Evolutionary conservation across 192 early-diverging fungal genomes (phyloP), one percentile per base, ranked within the genome.

Genomic region (Piromyces sp.): DNA sequence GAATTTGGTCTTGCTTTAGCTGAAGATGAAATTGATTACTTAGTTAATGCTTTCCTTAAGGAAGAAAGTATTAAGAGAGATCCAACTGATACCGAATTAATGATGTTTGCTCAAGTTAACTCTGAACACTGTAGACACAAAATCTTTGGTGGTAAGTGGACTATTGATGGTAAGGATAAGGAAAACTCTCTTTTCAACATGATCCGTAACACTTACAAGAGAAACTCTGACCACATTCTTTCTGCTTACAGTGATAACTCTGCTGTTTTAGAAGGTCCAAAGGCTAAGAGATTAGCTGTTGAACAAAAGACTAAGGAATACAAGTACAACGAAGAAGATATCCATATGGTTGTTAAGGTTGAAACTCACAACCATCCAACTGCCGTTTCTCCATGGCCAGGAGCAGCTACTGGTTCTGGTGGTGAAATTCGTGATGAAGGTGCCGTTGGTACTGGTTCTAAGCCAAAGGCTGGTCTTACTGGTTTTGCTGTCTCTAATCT

Each of bases 31-130:
- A 97, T 99, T 81, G 94, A 94, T 83, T 99, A 99, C 83, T 88
- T 99, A 79, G 93, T 95, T 7, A 88, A 91, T 14, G 94, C 94
- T 22, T 98, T 96, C 87, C 86, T 86, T 82, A 87, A 86, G 28
- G 86, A 83, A 37, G 88, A 94, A 14, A 86, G 82, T 38, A 91
- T 96, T 78, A 80, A 81, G 11, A 29, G 51, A 78, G 94, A 96
- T 84, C 97, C 97, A n/a, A 99, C 98, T 5, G 97, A 99, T 85
- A 95, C 95, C 1, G 97, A 99, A 89, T 90, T 99, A 42, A 96
- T 99, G 90, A 99, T 99, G 98, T 99, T 99, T 94, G 97, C 97
- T 42, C 98, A 99, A 86, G 98, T 99, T 84, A 99, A 99, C 88
- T 98, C 96, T 78, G 98, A 99, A 89, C 98, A 99, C 88, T 99